A percentile compares a stretch with the other conserved stretches of the same genome.
Evolutionary conservation across 2,329 filamentous ascomycete species (phyloP).

Genomic region (Lachnellula suecica): DNA sequence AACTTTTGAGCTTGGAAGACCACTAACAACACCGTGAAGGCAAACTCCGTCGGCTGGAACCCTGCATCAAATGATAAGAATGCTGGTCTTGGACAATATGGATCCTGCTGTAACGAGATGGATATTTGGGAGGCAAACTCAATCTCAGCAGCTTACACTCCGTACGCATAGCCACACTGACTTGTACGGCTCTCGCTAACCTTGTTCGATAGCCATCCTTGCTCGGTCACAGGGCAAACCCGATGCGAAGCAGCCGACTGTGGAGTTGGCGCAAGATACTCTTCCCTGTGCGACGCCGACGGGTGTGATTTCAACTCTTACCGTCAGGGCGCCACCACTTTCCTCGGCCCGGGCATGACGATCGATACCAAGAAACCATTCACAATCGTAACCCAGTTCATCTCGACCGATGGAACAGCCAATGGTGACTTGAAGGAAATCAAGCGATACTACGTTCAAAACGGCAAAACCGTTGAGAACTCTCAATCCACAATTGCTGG

Average conservation of each 20-base stretch:
- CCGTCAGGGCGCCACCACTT: constrained; percentile 55
- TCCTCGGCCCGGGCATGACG: constrained; percentile 53
- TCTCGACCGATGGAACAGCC: constrained; percentile 48
- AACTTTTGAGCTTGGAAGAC: constrained; percentile 18
- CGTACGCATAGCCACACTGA: constrained; percentile 27
- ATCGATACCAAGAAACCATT: constrained; percentile 52
- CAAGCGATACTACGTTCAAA: constrained; percentile 56
- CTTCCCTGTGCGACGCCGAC: constrained; percentile 57
- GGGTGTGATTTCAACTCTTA: constrained; percentile 63
- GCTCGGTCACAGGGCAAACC: constrained; percentile 43
- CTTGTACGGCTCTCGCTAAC: not conserved
- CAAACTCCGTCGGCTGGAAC: constrained; percentile 54
- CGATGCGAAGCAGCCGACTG: constrained; percentile 44
- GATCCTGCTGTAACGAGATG: constrained; percentile 68
- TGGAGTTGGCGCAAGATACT: constrained; percentile 48
- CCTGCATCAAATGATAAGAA: constrained; percentile 49
- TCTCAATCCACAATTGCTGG: constrained; percentile 44
- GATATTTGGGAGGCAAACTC: constrained; percentile 67
- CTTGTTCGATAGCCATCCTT: constrained; percentile 43
- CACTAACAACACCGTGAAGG: constrained; percentile 34
- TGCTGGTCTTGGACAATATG: constrained; percentile 51
- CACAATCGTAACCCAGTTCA: constrained; percentile 61
- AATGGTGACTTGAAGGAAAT: constrained; percentile 52
- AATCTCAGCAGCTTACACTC: constrained; percentile 56
- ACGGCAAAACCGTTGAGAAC: constrained; percentile 52